Evolutionary conservation across 2,329 filamentous ascomycete genomes (phyloP).

Genomic region (Colletotrichum viniferum): DNA sequence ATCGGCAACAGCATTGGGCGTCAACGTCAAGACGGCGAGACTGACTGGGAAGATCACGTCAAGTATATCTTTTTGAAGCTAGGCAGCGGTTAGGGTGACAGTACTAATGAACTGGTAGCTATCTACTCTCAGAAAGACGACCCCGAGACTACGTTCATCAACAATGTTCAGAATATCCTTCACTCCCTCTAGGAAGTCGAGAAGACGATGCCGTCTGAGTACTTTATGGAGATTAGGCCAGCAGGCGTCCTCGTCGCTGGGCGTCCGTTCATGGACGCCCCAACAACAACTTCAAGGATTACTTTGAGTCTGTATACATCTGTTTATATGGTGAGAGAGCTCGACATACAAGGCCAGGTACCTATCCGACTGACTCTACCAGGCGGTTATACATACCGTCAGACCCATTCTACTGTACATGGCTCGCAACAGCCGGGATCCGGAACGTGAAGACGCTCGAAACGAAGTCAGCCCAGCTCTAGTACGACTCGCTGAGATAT

Average conservation of each 20-base stretch:
- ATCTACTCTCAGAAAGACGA: neutral
- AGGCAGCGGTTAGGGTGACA: neutral
- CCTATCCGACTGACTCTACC: neutral
- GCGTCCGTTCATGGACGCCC: neutral
- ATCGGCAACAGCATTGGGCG: neutral
- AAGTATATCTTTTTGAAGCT: neutral
- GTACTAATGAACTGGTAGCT: neutral
- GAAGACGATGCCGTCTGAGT: conserved; percentile 8
- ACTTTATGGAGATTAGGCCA: neutral
- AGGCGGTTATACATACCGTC: conserved; percentile 9
- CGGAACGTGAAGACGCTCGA: neutral
- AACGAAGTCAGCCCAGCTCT: conserved; percentile 1
- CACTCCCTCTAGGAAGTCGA: conserved; percentile 5
- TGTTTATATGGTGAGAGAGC: neutral
- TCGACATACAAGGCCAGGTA: rapidly evolving
- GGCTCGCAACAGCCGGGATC: conserved; percentile 2
- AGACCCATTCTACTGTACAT: conserved; percentile 9
- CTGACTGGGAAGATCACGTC: conserved; percentile 9
- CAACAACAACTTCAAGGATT: neutral
- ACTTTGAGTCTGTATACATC: neutral
- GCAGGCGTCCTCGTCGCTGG: neutral
- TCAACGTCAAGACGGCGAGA: conserved; percentile 3
- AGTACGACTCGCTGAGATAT: conserved; percentile 2
- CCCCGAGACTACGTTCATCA: neutral
- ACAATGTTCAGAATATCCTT: neutral